A percentile compares a stretch with the other conserved stretches of the same genome.
Conservation (phyloP, 2,329 filamentous ascomycete species). For the Metarhizium anisopliae region DNA sequence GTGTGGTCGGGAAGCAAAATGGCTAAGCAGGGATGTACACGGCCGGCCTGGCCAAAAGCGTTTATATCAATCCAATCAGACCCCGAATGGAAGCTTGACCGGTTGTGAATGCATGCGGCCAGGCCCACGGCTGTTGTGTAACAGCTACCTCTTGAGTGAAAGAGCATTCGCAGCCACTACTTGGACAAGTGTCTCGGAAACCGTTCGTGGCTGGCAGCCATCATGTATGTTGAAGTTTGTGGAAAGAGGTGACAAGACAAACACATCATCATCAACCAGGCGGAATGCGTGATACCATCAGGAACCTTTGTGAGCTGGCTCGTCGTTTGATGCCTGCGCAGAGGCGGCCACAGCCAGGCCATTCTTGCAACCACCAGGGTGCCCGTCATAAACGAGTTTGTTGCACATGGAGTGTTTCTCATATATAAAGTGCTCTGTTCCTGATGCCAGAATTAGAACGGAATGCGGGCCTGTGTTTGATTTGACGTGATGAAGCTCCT, state of each 20-base stretch:
- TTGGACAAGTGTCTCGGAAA: not conserved
- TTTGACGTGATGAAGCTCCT: too few species aligned
- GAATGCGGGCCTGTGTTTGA: too few species aligned
- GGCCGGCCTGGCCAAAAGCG: not conserved
- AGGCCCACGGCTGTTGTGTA: not conserved
- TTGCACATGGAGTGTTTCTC: too few species aligned
- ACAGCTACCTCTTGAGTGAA: not conserved
- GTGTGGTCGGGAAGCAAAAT: not conserved
- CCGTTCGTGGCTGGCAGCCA: not conserved
- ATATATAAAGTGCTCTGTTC: too few species aligned
- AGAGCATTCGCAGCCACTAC: not conserved
- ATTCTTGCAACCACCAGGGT: too few species aligned
- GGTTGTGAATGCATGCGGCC: not conserved
- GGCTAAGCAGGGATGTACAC: not conserved
- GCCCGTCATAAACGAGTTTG: too few species aligned
- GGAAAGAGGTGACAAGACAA: not conserved
- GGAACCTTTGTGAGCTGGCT: too few species aligned
- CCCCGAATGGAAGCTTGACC: not conserved
- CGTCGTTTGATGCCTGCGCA: too few species aligned
- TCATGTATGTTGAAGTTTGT: not conserved
- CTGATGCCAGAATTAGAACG: too few species aligned
- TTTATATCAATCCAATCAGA: not conserved
- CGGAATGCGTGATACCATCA: too few species aligned
- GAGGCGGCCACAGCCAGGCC: too few species aligned
- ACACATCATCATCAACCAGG: not conserved